These are phyloP conservation scores for Gynostemma pentaphyllum DNA, from an alignment of 306 rosid genomes.

Conservation along the genomic window DNA sequence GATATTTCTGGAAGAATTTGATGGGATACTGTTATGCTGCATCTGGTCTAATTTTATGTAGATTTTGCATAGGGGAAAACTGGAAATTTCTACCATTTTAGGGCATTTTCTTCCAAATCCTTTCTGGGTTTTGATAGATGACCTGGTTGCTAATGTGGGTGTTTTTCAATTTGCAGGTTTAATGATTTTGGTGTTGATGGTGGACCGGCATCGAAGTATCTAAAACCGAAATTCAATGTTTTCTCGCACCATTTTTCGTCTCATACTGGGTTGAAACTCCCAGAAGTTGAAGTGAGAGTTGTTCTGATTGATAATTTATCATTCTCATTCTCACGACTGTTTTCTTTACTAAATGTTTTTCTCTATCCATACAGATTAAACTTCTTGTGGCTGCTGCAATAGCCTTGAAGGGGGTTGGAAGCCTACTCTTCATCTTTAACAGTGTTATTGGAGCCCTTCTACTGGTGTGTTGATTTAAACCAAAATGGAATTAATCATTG, in stretches of 20 bases:
- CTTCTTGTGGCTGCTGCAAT: conserved; percentile 36
- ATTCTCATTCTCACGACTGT: neutral
- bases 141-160: no score
- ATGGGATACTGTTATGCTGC: no score
- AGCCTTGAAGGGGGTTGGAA: conserved; percentile 44
- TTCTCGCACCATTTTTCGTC: conserved; percentile 23
- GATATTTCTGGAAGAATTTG: no score
- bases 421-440: conserved; percentile 48
- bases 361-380: conserved; percentile 26
- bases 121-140: neutral
- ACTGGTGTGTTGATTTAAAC: conserved; percentile 29
- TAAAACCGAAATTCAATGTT: conserved; percentile 35
- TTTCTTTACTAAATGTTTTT: neutral
- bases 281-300: conserved; percentile 39
- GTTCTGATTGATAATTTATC: neutral
- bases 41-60: no score
- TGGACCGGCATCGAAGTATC: conserved; percentile 38
- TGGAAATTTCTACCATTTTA: neutral
- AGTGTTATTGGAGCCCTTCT: conserved; percentile 46
- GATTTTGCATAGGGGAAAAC: neutral
- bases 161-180: no score
- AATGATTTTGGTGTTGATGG: conserved; percentile 48
- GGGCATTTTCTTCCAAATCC: neutral
- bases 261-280: conserved; percentile 35
- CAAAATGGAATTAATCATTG: neutral